Evolutionary conservation across 1,284 basidiomycete genomes (phyloP), one percentile per base, ranked within the genome.

Genomic region (Crocinoboletus sp.): DNA sequence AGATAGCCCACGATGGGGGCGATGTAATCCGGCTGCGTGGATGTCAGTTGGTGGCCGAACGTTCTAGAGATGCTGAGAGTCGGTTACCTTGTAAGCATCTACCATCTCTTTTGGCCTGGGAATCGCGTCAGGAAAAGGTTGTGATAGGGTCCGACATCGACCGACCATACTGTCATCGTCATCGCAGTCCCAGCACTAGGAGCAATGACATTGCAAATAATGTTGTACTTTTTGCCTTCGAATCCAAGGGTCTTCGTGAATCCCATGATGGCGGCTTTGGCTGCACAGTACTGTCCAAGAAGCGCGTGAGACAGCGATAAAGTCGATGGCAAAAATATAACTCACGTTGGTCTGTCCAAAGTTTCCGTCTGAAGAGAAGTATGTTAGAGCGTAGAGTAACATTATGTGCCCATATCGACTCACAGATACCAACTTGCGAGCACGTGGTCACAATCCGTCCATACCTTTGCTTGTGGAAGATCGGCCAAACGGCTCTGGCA

Each of bases 391-490:
- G 11, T 38, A 6, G 10, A 37, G 22, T 11, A 43, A 12, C 19
- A 15, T 31, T n/a, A 43, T 35, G 30, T 24, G 20, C 15, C 15
- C 22, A 29, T 35, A 9, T 30, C 11, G 9, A 74, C 87, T 62
- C 57, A 91, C 87, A 94, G 49, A 97, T 84, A 51, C 94, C 95
- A 45, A 94, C 92, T 63, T 88, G 84, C 5, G 94, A 98, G 47
- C 85, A 82, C 22, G 94, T 98, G 42, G 91, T 96, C 46, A 99
- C 78, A 60, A 99, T 95, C 46, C 96, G 84, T 25, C 96, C 95
- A 64, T 88, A 98, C 70, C 94, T 94, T 65, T 99, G 96, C 71
- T 95, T 89, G 68, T 89, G 85, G 78, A 99, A 97, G 61, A 93
- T 76, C 4, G 95, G 94, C 96, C 94, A 99, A 28, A 92, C 89